Percentiles rank a stretch among this genome's conserved stretches.
These are phyloP conservation scores for Dryas alaskensis DNA, from an alignment of 306 rosid species.

Conservation along the genomic window DNA sequence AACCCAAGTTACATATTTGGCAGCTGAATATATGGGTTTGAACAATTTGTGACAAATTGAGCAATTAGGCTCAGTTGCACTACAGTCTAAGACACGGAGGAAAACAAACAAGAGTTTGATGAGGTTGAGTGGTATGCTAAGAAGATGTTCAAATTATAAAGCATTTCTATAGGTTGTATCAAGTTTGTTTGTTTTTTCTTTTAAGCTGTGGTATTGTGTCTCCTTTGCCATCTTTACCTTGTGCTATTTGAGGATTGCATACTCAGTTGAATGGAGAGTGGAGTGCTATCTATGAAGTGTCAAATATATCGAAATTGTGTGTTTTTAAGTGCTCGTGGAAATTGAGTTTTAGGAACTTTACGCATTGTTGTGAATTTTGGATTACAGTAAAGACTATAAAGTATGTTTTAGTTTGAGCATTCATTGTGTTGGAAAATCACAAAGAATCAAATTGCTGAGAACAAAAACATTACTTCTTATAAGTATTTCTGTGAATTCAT, in stretches of 20 bases:
- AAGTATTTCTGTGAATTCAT: background rate
- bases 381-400: background rate
- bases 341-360: background rate
- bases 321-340: background rate
- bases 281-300: background rate
- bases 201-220: no score
- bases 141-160: background rate
- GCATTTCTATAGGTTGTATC: background rate
- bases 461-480: background rate
- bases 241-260: background rate
- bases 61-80: conserved; percentile 1
- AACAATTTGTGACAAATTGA: background rate
- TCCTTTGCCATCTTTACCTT: background rate
- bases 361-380: background rate
- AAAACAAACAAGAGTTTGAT: background rate
- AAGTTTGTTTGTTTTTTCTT: no score
- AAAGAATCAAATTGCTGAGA: background rate
- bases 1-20: background rate
- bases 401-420: background rate
- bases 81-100: background rate
- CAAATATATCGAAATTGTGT: background rate
- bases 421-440: background rate
- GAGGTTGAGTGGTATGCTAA: background rate
- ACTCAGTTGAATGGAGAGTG: background rate
- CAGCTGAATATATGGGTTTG: background rate